Evolutionary conservation across 2,329 filamentous ascomycete species (phyloP).

Genomic region (Sporothrix brunneoviolacea): DNA sequence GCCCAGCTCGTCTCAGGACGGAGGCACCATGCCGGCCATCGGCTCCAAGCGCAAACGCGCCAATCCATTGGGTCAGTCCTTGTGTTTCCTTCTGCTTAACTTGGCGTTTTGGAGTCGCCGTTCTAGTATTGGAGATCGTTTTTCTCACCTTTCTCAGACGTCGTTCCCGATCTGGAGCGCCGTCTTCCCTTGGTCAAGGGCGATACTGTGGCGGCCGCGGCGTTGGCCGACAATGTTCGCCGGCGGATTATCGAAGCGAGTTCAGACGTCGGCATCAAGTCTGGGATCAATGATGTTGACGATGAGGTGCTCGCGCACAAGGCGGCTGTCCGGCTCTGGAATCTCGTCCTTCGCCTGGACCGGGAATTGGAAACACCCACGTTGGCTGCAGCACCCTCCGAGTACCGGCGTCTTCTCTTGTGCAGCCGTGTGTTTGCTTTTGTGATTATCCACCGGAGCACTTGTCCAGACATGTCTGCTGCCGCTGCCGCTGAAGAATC

Average conservation of each 20-base stretch:
- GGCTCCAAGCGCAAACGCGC: slow-evolving; percentile 11
- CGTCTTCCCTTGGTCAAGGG: slow-evolving; percentile 9
- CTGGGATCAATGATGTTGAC: not conserved
- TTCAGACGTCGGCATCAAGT: too few relatives aligned
- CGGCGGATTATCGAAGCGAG: not conserved
- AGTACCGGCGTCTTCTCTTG: slow-evolving; percentile 28
- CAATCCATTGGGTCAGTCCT: not conserved
- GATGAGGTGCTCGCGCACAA: slow-evolving; percentile 1
- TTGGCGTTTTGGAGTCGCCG: too few relatives aligned
- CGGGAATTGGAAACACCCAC: not conserved
- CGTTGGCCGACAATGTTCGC: slow-evolving; percentile 10
- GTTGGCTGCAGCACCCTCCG: slow-evolving; percentile 15
- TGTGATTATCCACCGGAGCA: slow-evolving; percentile 49
- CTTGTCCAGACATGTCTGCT: not conserved
- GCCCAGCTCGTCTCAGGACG: too few relatives aligned
- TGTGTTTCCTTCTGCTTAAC: not conserved
- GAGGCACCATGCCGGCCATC: not conserved
- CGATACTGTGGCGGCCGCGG: slow-evolving; percentile 9
- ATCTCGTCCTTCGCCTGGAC: slow-evolving; percentile 7
- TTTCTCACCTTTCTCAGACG: not conserved
- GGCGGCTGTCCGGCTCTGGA: slow-evolving; percentile 15
- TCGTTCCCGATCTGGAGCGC: slow-evolving; percentile 1
- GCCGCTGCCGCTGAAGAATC: not conserved
- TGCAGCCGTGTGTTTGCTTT: slow-evolving; percentile 54
- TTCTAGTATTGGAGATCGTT: too few relatives aligned